Conservation (phyloP, 1,284 basidiomycete species). For the Microbotryum saponariae region DNA sequence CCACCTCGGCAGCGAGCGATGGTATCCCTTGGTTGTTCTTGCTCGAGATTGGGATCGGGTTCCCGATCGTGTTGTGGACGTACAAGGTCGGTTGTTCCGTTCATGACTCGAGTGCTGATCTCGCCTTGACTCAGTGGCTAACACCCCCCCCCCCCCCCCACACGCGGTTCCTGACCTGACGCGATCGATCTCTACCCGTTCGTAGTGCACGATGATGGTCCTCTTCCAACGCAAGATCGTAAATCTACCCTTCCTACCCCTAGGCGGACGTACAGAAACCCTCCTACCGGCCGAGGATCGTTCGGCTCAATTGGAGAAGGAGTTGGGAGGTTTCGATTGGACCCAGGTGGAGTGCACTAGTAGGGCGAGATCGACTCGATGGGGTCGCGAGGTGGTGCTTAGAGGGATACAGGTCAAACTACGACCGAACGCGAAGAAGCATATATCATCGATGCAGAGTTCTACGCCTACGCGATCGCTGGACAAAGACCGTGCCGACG, state of each 20-base stretch:
- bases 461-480: not conserved
- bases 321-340: slow-evolving; percentile 36
- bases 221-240: slow-evolving; percentile 51
- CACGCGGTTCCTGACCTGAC: not conserved
- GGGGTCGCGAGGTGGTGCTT: slow-evolving; percentile 4
- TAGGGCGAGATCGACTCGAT: slow-evolving; percentile 1
- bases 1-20: not conserved
- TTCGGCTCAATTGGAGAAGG: not conserved
- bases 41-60: slow-evolving; percentile 38
- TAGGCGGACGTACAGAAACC: slow-evolving; percentile 44
- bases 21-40: slow-evolving; percentile 12
- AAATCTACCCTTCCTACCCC: slow-evolving; percentile 51
- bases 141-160: too few species aligned
- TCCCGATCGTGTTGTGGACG: slow-evolving; percentile 46
- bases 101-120: not conserved
- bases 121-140: too few species aligned
- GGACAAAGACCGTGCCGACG: not conserved
- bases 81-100: slow-evolving; percentile 44
- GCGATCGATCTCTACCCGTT: not conserved
- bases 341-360: slow-evolving; percentile 39
- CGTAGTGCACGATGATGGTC: slow-evolving; percentile 49
- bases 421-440: too few species aligned
- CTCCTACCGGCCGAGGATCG: slow-evolving; percentile 36
- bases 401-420: slow-evolving; percentile 30
- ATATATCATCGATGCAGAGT: slow-evolving; percentile 37